Base-by-base conservation (phyloP, 768 basidiomycete species). In the Trametes cubensis region DNA sequence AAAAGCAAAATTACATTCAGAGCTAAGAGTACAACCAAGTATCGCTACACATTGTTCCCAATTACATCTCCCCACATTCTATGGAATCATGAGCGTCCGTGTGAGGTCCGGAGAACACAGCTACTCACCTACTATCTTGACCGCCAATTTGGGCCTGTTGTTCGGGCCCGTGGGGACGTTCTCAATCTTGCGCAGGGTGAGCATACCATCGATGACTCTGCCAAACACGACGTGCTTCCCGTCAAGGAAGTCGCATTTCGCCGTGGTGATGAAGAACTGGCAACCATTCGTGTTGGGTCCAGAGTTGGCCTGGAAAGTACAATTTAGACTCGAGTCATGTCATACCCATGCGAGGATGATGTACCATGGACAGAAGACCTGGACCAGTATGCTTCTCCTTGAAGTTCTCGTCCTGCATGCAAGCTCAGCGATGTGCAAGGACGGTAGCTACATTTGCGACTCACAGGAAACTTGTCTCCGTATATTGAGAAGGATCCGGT, bases 401-500 rank as follows among this genome's bases (percentile, higher is more conserved):
- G 70, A 98, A 98, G 75, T 95, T 98, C 79, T 98, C 96, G 70
- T 98, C 96, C 88, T 95, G 63, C 7, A 47, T 23, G 18, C 34
- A 14, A 17, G 14, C 39, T 64, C 26, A 64, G 45, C 23, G 18
- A 7, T 15, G 48, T 2, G 11, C 25, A 44, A 42, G 14, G 28
- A 5, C 57, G 30, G 20, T 18, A 45, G n/a, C 18, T 34, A 60
- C 18, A 21, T 18, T 40, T 42, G 11, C 11, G 17, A 77, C 85
- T 61, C 46, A 95, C 95, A 0, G 88, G 90, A 70, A 96, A 96
- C 67, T 92, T 94, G 69, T 92, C 90, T 25, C 96, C 96, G 69
- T 97, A 98, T 66, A 99, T 93, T n/a, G 94, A 96, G 76, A 95
- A 95, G 0, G 89, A 86, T 1, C 97, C 97, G 1, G 96, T 98